A percentile compares a stretch with the other conserved stretches of the same genome.
Evolutionary conservation across 2,329 filamentous ascomycete genomes (phyloP).

Genomic region (Leptographium galeiforme): DNA sequence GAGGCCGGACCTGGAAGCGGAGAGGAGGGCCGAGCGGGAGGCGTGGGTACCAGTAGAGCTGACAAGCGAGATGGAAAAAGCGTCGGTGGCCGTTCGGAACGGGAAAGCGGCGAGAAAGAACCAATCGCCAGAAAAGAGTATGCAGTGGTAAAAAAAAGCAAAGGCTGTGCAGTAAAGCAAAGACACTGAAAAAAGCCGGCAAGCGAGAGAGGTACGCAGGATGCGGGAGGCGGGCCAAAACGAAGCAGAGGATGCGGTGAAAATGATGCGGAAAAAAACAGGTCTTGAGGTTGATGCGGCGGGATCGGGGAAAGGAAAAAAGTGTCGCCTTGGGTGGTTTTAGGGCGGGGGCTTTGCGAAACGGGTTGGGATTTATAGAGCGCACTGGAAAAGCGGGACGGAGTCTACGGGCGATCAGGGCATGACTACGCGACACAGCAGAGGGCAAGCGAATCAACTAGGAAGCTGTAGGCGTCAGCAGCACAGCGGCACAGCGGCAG

Average conservation of each 20-base stretch:
- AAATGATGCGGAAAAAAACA: background rate
- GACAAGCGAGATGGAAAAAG: background rate
- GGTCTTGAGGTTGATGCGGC: background rate
- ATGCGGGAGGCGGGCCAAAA: background rate
- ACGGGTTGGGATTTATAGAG: background rate
- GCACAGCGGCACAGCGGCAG: no score
- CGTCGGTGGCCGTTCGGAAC: background rate
- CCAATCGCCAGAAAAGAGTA: background rate
- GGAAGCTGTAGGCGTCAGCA: no score
- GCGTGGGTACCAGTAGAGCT: no score
- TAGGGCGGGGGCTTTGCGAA: background rate
- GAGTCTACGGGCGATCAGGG: no score
- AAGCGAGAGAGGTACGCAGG: background rate
- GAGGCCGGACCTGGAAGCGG: no score
- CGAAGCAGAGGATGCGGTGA: background rate
- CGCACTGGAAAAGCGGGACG: background rate
- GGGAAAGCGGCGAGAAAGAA: background rate
- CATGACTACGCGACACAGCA: no score
- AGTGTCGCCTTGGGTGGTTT: background rate
- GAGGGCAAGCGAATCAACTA: no score
- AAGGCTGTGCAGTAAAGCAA: background rate
- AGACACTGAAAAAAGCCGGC: background rate
- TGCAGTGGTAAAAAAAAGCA: background rate
- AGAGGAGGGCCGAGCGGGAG: no score
- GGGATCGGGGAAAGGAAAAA: constrained; percentile 3